phyloP scores from a whole-genome alignment of 805 yeast species.

The Teunomyces barrocoloradensis region DNA sequence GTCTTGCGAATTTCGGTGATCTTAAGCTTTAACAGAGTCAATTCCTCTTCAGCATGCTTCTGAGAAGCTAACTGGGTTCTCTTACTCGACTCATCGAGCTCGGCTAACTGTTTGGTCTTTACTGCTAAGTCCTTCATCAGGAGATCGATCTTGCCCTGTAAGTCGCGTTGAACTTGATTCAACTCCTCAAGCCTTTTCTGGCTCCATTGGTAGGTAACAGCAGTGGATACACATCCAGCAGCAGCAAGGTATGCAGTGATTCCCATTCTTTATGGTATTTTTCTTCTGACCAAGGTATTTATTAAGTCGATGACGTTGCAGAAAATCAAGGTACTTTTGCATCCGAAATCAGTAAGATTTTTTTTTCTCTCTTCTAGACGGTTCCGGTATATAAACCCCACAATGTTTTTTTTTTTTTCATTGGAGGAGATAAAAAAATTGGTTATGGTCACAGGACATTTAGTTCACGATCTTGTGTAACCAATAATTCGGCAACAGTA shows the following conservation, averaged over 20 bases:
- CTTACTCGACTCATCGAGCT: constrained; percentile 1
- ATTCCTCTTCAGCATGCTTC: constrained; percentile 9
- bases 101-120: constrained; percentile 8
- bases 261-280: constrained; percentile 8
- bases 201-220: constrained; percentile 17
- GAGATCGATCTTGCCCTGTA: constrained; percentile 10
- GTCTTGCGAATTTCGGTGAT: constrained; percentile 4
- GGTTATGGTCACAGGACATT: constrained; percentile 6
- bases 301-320: background rate
- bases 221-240: constrained; percentile 19
- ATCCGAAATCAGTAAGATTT: too few relatives aligned
- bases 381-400: background rate
- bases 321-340: background rate
- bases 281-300: background rate
- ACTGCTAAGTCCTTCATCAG: constrained; percentile 7
- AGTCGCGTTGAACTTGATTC: constrained; percentile 9
- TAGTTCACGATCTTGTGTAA: background rate
- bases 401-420: background rate
- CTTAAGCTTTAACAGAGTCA: constrained; percentile 4
- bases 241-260: constrained; percentile 16
- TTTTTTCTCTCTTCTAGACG: too few relatives aligned
- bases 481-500: background rate
- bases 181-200: constrained; percentile 16
- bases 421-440: too few relatives aligned
- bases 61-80: constrained; percentile 1